These are phyloP conservation scores for Dentipellis sp. DNA, from an alignment of 768 basidiomycete species.

Conservation along the genomic window DNA sequence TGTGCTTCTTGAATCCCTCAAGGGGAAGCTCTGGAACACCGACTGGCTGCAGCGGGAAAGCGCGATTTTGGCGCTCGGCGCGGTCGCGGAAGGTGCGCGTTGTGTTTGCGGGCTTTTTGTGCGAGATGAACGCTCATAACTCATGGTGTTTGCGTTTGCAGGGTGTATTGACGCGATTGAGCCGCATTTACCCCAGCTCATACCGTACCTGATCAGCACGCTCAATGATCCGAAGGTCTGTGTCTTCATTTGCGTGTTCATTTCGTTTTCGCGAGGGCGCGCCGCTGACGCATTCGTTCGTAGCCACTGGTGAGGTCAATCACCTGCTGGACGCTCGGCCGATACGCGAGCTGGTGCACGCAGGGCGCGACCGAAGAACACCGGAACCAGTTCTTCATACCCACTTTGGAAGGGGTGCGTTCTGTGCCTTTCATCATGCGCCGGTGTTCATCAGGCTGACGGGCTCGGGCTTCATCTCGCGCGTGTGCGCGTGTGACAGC, in stretches of 20 bases:
- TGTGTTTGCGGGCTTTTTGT: neutral
- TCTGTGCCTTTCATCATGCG: constrained; percentile 7
- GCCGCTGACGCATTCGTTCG: constrained; percentile 3
- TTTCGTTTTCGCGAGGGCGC: neutral
- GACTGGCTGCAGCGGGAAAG: constrained; percentile 96
- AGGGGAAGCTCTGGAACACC: constrained; percentile 85
- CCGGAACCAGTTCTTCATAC: constrained; percentile 85
- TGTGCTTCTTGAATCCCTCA: constrained; percentile 80
- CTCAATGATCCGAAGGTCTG: constrained; percentile 85
- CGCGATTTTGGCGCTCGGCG: constrained; percentile 90
- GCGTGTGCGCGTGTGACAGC: constrained; percentile 35
- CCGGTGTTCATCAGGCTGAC: neutral
- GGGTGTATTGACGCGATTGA: constrained; percentile 96
- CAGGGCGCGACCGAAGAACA: constrained; percentile 78
- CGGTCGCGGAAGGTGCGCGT: constrained; percentile 90
- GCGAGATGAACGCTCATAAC: neutral
- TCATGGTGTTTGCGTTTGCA: constrained; percentile 20
- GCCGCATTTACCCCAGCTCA: constrained; percentile 86
- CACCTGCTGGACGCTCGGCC: constrained; percentile 98
- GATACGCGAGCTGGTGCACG: constrained; percentile 98
- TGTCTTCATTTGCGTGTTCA: neutral
- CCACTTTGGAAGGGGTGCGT: constrained; percentile 95
- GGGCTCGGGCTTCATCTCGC: neutral
- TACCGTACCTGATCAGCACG: constrained; percentile 88
- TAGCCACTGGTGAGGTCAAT: constrained; percentile 97